Evolutionary conservation across 495 filamentous ascomycete species (phyloP), one percentile per base, ranked within the genome.

Genomic region (Neurospora discreta): DNA sequence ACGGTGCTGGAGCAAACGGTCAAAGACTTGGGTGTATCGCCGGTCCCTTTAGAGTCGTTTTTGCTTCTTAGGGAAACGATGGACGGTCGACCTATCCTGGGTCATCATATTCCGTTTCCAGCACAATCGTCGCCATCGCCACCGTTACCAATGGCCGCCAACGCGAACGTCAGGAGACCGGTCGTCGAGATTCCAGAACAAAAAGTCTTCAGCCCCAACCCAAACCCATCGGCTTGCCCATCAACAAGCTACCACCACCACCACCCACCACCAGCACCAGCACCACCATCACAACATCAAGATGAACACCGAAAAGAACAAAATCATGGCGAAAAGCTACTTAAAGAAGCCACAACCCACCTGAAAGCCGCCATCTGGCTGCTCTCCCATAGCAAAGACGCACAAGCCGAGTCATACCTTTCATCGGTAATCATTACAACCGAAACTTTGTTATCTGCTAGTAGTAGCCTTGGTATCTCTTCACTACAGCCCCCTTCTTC

Each of bases 1-100:
- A 70, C 44, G 10, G 72, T 75, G 39, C 72, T 75, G 11, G 70
- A 41, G 26, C 43, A 68, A 38, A 73, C 73, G 41, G 46, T 70
- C 11, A n/a, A 36, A n/a, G 30, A 26, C n/a, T n/a, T 75, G 67
- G 72, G 74, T 0, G 40, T 73, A 20, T 39, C 42, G 1, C 42
- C 26, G 39, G 39, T 43, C 6, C 20, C 42, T n/a, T 23, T 30
- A 11, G 69, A 70, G 20, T 42, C 39, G 39, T 18, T 39, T 9
- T 4, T 30, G 39, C 39, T 39, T 70, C 16, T 70, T 13, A 39
- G 39, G 18, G 39, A 70, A 2, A 30, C 26, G 13, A 44, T 42
- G 6, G 69, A 43, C 23, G 69, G 39, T 10, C 11, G 42, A n/a
- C 26, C 33, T 18, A 41, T 70, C 18, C 20, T 70, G 13, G 2